A percentile compares a stretch with the other conserved stretches of the same genome.
Conservation (phyloP, 805 yeast genomes). For the Hanseniaspora guilliermondii region DNA sequence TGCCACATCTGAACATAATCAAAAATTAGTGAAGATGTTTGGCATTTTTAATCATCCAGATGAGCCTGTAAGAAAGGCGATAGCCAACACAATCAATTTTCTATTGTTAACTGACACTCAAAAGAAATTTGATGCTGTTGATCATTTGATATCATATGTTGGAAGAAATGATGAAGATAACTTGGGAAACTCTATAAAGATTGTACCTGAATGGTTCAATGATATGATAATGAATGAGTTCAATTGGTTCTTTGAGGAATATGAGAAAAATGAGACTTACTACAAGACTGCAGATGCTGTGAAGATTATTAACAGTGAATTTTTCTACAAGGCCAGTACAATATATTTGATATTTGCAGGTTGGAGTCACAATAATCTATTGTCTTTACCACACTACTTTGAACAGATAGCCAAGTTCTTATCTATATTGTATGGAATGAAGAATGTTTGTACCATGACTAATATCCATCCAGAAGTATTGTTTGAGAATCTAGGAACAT, state of each 20-base stretch:
- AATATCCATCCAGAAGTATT: conserved; percentile 42
- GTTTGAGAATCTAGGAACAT: conserved; percentile 35
- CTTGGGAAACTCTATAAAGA: conserved; percentile 29
- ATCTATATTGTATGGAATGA: conserved; percentile 48
- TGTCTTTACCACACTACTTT: conserved; percentile 41
- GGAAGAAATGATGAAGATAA: conserved; percentile 19
- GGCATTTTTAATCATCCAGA: conserved; percentile 46
- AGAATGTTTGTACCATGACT: conserved; percentile 70
- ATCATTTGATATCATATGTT: neutral
- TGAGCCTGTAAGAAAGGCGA: conserved; percentile 54
- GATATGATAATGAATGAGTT: conserved; percentile 35
- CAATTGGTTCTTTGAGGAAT: conserved; percentile 32
- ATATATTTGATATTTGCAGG: conserved; percentile 47
- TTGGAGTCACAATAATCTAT: conserved; percentile 41
- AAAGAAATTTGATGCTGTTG: conserved; percentile 5
- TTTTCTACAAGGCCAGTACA: conserved; percentile 54
- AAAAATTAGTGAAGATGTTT: conserved; percentile 32
- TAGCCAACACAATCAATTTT: conserved; percentile 31
- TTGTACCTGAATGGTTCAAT: conserved; percentile 26
- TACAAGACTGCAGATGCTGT: conserved; percentile 32
- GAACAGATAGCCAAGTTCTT: conserved; percentile 56
- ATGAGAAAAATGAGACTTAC: conserved; percentile 25
- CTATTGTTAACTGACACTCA: conserved; percentile 17
- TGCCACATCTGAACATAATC: conserved; percentile 45
- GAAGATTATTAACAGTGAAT: conserved; percentile 46